These are phyloP conservation scores for Penicillium lagena DNA, from an alignment of 495 filamentous ascomycete species.

Conservation along the genomic window DNA sequence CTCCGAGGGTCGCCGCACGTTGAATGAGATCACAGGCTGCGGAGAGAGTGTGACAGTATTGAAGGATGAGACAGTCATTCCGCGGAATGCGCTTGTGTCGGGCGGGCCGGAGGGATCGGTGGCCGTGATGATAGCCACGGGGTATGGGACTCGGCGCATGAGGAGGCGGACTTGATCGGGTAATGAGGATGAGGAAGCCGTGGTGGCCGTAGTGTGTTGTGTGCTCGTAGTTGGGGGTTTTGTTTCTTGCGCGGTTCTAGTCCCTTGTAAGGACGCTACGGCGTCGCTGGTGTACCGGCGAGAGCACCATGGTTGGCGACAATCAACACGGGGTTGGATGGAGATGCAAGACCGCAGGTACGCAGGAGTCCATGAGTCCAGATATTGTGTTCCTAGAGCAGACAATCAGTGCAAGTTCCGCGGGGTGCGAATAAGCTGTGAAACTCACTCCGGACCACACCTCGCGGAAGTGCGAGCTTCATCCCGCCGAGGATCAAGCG, in stretches of 20 bases:
- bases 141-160: conserved; percentile 66
- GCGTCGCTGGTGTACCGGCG: conserved; percentile 12
- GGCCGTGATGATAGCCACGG: conserved; percentile 66
- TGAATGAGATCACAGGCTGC: conserved; percentile 68
- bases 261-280: conserved; percentile 2
- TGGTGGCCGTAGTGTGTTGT: neutral
- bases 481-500: conserved; percentile 16
- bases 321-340: neutral
- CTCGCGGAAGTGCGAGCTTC: conserved; percentile 25
- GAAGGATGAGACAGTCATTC: conserved; percentile 81
- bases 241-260: neutral
- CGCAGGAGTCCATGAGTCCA: neutral
- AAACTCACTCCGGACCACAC: conserved; percentile 19
- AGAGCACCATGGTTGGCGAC: conserved; percentile 2
- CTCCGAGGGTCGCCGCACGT: conserved; percentile 65
- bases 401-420: neutral
- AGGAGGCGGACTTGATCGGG: conserved; percentile 46
- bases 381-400: neutral
- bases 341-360: neutral
- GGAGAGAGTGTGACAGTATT: conserved; percentile 66
- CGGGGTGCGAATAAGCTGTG: neutral
- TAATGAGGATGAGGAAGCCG: conserved; percentile 11
- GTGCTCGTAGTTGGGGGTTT: neutral
- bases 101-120: conserved; percentile 19
- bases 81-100: conserved; percentile 34